Evolutionary conservation across 108 stramenopile species (phyloP).

Genomic region (Chaetoceros muelleri): DNA sequence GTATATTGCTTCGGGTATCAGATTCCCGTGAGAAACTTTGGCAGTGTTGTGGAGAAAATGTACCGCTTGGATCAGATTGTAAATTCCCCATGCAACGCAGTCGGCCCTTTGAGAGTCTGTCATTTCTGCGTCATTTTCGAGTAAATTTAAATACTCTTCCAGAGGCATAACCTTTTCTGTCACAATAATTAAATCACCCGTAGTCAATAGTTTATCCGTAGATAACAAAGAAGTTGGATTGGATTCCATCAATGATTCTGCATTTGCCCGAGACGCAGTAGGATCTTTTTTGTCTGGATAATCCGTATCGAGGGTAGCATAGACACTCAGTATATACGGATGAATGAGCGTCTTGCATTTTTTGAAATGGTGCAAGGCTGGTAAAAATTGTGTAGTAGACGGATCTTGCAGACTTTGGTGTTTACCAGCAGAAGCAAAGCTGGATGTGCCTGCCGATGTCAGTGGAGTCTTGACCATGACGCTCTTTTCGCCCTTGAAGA

Average conservation of each 20-base stretch:
- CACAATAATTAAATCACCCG: conserved; percentile 70
- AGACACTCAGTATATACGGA: conserved; percentile 61
- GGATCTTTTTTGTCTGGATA: conserved; percentile 36
- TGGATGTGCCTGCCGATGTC: neutral
- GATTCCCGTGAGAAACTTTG: conserved; percentile 64
- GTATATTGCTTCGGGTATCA: conserved; percentile 53
- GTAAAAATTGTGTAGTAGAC: conserved; percentile 39
- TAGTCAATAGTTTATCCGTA: conserved; percentile 19
- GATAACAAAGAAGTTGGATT: conserved; percentile 10
- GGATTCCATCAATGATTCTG: neutral
- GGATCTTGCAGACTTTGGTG: conserved; percentile 20
- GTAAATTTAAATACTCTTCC: conserved; percentile 42
- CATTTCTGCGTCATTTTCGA: conserved; percentile 10
- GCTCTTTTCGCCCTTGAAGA: conserved; percentile 68
- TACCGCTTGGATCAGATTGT: conserved; percentile 59
- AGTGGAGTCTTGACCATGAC: conserved; percentile 38
- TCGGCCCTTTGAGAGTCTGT: conserved; percentile 23
- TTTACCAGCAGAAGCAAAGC: neutral
- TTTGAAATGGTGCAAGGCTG: conserved; percentile 75
- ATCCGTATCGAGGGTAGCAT: conserved; percentile 76
- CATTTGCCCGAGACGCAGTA: neutral
- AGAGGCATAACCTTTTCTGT: conserved; percentile 63
- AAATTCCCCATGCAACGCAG: conserved; percentile 67
- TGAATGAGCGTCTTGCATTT: conserved; percentile 60
- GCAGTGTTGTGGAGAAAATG: conserved; percentile 68